These are phyloP conservation scores for Aspergillus sp. DNA, from an alignment of 2,329 filamentous ascomycete genomes.

Conservation along the genomic window DNA sequence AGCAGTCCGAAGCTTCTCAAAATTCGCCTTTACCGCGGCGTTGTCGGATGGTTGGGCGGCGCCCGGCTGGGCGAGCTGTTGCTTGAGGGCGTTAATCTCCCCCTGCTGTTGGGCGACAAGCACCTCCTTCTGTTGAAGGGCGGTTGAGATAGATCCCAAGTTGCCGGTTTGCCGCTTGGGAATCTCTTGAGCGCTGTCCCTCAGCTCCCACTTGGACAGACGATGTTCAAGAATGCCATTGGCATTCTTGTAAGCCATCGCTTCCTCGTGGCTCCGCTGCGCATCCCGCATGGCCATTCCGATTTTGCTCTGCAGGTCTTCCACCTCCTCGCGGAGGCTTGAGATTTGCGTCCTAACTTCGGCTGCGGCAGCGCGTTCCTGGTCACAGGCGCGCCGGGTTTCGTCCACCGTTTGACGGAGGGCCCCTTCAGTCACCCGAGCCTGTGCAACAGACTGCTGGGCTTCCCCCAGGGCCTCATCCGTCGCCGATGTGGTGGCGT, in stretches of 20 bases:
- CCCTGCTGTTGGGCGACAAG: conserved; percentile 7
- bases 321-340: conserved; percentile 1
- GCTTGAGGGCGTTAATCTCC: conserved; percentile 7
- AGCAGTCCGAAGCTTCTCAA: conserved; percentile 7
- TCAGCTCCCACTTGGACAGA: conserved; percentile 3
- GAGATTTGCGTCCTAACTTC: not conserved
- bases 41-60: conserved; percentile 1
- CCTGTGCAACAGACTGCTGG: not conserved
- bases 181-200: conserved; percentile 6
- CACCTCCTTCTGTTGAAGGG: conserved; percentile 9
- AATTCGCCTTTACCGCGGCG: conserved; percentile 2
- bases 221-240: conserved; percentile 10
- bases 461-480: conserved; percentile 2
- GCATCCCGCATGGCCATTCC: conserved; percentile 8
- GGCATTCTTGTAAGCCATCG: not conserved
- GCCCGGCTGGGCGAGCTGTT: conserved; percentile 4
- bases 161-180: conserved; percentile 9
- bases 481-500: not conserved
- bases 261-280: conserved; percentile 5
- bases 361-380: conserved; percentile 1
- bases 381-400: conserved; percentile 2
- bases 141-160: conserved; percentile 8
- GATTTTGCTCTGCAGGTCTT: conserved; percentile 1
- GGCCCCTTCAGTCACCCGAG: not conserved
- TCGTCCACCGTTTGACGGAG: conserved; percentile 5